These are phyloP conservation scores for Bretschneidera sinensis DNA, from an alignment of 345 rosid species.

Conservation along the genomic window DNA sequence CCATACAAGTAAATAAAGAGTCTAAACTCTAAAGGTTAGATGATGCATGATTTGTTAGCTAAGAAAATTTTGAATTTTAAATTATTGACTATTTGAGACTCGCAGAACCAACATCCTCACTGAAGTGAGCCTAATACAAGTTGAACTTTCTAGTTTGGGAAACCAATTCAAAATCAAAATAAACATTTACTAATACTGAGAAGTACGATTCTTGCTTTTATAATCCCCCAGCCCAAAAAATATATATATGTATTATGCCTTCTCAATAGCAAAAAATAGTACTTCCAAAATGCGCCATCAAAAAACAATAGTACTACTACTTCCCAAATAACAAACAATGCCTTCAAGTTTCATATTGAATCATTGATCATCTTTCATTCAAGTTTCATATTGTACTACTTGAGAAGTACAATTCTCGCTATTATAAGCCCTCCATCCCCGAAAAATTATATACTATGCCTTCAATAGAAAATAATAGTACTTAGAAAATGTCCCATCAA, in stretches of 20 bases:
- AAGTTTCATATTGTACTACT: too few species aligned
- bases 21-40: background rate
- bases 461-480: background rate
- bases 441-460: too few species aligned
- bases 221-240: too few species aligned
- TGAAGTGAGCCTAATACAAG: background rate
- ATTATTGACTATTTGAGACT: background rate
- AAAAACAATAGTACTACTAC: too few species aligned
- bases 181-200: too few species aligned
- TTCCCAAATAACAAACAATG: conserved; percentile 10
- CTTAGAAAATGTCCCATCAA: too few species aligned
- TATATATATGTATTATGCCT: too few species aligned
- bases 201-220: too few species aligned
- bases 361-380: too few species aligned
- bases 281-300: too few species aligned
- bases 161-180: background rate
- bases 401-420: too few species aligned
- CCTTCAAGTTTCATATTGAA: conserved; percentile 6
- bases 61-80: background rate
- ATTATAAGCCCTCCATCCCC: too few species aligned
- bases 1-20: background rate
- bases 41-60: background rate
- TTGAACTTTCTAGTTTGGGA: background rate
- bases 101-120: background rate
- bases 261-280: background rate